A percentile compares a stretch with the other conserved stretches of the same genome.
These are phyloP conservation scores for Exophiala xenobiotica DNA, from an alignment of 2,329 filamentous ascomycete genomes.

Conservation along the genomic window DNA sequence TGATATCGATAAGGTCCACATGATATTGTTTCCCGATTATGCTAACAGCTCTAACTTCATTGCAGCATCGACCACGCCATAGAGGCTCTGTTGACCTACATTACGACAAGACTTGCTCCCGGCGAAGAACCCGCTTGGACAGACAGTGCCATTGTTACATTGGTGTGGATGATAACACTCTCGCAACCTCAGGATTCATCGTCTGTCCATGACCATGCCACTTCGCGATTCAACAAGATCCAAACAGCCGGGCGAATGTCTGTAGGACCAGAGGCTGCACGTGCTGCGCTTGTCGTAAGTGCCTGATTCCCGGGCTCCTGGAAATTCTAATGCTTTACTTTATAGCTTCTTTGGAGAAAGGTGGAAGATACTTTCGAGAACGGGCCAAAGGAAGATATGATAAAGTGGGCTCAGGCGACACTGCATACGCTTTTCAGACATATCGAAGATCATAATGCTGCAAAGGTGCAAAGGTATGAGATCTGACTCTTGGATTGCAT, in stretches of 20 bases:
- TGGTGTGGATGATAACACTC: constrained; percentile 59
- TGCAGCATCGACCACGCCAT: constrained; percentile 40
- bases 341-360: constrained; percentile 76
- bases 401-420: constrained; percentile 70
- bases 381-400: constrained; percentile 54
- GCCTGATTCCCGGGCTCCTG: neutral
- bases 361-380: constrained; percentile 61
- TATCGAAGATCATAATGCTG: constrained; percentile 64
- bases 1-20: constrained; percentile 56
- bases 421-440: constrained; percentile 66
- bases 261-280: constrained; percentile 61
- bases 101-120: constrained; percentile 56
- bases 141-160: constrained; percentile 66
- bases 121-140: constrained; percentile 59
- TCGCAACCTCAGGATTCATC: neutral
- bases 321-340: constrained; percentile 8
- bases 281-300: constrained; percentile 44
- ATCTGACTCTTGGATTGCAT: too few species aligned
- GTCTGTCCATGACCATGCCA: neutral
- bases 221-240: constrained; percentile 39
- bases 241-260: constrained; percentile 46
- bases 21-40: constrained; percentile 47
- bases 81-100: constrained; percentile 61
- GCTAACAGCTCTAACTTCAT: constrained; percentile 3
- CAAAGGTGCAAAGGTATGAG: constrained; percentile 65